Base-by-base conservation (phyloP, 176 grass and related monocot genomes). In the Avena atlantica region DNA sequence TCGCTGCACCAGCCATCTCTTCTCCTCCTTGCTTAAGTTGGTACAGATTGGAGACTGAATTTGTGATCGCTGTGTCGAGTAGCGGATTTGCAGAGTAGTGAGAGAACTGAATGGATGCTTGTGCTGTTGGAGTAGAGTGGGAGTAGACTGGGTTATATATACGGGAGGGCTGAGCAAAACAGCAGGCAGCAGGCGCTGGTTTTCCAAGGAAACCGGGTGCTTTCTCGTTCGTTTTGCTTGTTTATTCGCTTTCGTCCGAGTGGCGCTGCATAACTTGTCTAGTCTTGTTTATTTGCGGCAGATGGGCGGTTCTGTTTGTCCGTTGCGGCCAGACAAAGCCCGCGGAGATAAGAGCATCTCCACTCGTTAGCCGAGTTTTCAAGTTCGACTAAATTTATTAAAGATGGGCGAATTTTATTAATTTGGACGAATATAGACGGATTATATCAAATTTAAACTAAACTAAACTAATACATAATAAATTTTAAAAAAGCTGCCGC, bases 111-210 rank as follows among this genome's bases (percentile, higher is more conserved):
- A 17, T 6, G 0, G 50, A 68, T 67, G 79, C 4, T 81, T 80
- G 23, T 37, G 50, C 31, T 76, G 55, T 6, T 21, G 40, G 61
- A 45, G 4, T 14, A 2, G 86, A 12, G 34, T 13, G 9, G 49
- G 17, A 17, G 9, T 24, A 74, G 6, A 42, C 1, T 42, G 67
- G 31, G 19, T 44, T 57, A 58, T 85, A 83, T 83, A 76, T 8
- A 1, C 0, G 17, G 17, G 31, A 67, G 11, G 19, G 2, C 6
- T 16, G 12, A 37, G 23, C 29, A 81, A 87, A 90, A 90, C 80
- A 87, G 84, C 64, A 9, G 84, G 79, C 70, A 1, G 64, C 12
- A 21, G 63, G 49, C 53, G 12, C 42, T 83, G 89, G 80, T 89
- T 86, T 89, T 6, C 49, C 74, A 31, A 31, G 24, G 7, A 76